Conservation (phyloP, 192 early-diverging fungal species). For the Podila horticola region DNA sequence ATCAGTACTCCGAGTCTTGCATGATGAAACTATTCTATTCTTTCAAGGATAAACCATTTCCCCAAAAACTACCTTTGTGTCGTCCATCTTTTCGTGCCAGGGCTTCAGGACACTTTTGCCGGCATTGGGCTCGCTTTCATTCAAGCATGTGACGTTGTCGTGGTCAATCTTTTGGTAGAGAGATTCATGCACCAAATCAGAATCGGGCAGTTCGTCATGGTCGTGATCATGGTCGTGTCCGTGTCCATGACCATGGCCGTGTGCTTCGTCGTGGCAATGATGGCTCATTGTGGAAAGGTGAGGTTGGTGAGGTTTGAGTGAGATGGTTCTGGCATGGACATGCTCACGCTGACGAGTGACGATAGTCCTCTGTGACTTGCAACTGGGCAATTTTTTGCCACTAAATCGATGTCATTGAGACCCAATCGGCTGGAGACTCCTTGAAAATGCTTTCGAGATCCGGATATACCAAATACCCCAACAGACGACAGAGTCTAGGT, state of each 20-base stretch:
- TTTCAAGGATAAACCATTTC: no score
- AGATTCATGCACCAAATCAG: conserved; percentile 68
- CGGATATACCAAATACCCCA: no score
- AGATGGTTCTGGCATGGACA: neutral
- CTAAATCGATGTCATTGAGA: no score
- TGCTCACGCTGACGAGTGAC: neutral
- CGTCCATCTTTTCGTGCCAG: conserved; percentile 84
- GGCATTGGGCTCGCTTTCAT: conserved; percentile 73
- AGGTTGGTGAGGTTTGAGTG: neutral
- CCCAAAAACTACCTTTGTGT: conserved; percentile 56
- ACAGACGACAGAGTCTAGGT: no score
- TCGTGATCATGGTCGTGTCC: conserved; percentile 75
- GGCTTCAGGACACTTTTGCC: conserved; percentile 86
- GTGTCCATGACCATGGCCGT: conserved; percentile 61
- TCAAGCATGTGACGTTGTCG: conserved; percentile 83
- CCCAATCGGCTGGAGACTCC: no score
- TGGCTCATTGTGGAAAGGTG: conserved; percentile 27
- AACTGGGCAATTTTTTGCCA: no score
- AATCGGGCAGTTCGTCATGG: conserved; percentile 77
- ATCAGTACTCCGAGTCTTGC: no score
- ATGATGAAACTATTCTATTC: no score
- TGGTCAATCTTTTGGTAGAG: conserved; percentile 84
- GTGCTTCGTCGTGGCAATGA: conserved; percentile 65
- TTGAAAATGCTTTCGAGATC: no score
- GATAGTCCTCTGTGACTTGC: no score